Conservation (phyloP, 2,329 filamentous ascomycete species). For the Exophiala spinifera region DNA sequence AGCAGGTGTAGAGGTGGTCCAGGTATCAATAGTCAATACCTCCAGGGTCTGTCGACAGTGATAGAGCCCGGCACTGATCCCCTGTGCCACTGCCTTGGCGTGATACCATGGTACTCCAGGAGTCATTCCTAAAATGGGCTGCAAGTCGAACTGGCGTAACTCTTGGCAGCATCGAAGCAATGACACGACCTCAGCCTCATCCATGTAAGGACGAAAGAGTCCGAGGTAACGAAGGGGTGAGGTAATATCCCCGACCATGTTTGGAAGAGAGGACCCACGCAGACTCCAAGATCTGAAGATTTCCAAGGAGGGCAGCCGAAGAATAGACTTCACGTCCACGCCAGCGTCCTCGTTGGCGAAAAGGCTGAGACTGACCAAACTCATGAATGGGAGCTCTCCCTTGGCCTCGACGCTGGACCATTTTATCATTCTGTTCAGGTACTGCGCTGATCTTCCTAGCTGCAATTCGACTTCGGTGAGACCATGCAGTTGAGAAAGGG, state of each 20-base stretch:
- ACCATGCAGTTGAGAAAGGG: background rate
- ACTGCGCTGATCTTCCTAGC: background rate
- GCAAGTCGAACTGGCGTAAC: background rate
- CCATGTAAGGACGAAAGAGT: background rate
- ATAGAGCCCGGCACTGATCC: background rate
- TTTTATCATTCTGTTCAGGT: background rate
- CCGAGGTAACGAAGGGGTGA: background rate
- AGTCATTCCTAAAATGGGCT: background rate
- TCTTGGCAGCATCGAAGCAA: background rate
- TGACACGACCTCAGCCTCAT: background rate
- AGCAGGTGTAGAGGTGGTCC: background rate
- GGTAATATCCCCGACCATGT: background rate
- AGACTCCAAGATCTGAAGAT: background rate
- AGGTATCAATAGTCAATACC: background rate
- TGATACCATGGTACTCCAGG: background rate
- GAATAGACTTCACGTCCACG: background rate
- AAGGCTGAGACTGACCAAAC: background rate
- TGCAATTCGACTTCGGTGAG: background rate
- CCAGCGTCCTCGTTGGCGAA: background rate
- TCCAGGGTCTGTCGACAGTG: background rate
- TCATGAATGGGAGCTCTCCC: background rate
- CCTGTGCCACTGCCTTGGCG: background rate
- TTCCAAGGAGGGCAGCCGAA: background rate
- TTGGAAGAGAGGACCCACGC: background rate
- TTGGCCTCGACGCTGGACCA: background rate